phyloP scores from a whole-genome alignment of 805 yeast genomes.

The Tetrapisispora nanseiensis region DNA sequence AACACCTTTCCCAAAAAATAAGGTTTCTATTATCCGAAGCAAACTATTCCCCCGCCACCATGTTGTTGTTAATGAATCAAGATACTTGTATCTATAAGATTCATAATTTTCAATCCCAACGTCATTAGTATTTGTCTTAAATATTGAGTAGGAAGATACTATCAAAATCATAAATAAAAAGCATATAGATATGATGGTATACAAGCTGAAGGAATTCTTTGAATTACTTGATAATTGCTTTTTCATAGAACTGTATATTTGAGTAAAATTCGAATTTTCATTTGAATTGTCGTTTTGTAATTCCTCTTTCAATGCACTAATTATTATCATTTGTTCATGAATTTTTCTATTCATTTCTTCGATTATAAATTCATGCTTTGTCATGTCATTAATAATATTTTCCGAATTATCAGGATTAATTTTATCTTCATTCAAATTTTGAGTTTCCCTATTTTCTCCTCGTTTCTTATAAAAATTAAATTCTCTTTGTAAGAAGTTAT shows the following conservation, averaged over 20 bases:
- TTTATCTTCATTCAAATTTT: background rate
- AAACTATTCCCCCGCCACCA: slow-evolving; percentile 20
- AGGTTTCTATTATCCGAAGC: slow-evolving; percentile 12
- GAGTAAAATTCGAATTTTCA: background rate
- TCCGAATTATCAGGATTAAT: background rate
- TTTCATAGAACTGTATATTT: background rate
- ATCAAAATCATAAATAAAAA: background rate
- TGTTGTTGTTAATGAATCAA: slow-evolving; percentile 1
- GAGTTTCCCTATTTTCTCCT: slow-evolving; percentile 5
- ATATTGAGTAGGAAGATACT: background rate
- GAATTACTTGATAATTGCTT: background rate
- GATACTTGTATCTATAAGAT: background rate
- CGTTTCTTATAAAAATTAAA: slow-evolving; percentile 22
- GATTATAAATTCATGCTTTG: slow-evolving; percentile 22
- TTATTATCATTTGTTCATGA: slow-evolving; percentile 21
- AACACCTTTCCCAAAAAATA: slow-evolving; percentile 16
- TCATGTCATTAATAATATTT: slow-evolving; percentile 1
- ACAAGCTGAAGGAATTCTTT: background rate
- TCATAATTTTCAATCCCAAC: background rate
- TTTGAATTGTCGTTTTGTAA: slow-evolving; percentile 1
- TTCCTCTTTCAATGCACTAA: slow-evolving; percentile 15
- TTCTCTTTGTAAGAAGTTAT: slow-evolving; percentile 19
- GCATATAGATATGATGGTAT: background rate
- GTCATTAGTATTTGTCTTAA: background rate
- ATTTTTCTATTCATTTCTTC: slow-evolving; percentile 23